phyloP scores from a whole-genome alignment of 164 flowering plant genomes.

The Vitis vinifera region ASM3070453v1 NC_081817.1:29205001-29205500 shows the following conservation, averaged over 20 bases:
- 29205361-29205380: background rate
- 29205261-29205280: conserved; percentile 5
- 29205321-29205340: background rate
- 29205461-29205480: background rate
- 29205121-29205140: too few relatives aligned
- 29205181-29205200: too few relatives aligned
- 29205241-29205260: background rate
- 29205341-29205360: background rate
- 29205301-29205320: background rate
- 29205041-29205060: too few relatives aligned
- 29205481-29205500: background rate
- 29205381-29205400: conserved; percentile 12
- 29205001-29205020: too few relatives aligned
- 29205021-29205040: too few relatives aligned
- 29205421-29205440: background rate
- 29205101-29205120: too few relatives aligned
- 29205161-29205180: too few relatives aligned
- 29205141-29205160: too few relatives aligned
- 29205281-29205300: background rate
- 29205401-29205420: conserved; percentile 2
- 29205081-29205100: too few relatives aligned
- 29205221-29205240: conserved; percentile 11
- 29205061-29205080: too few relatives aligned
- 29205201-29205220: too few relatives aligned
- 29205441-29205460: background rate